Conservation (phyloP, 192 early-diverging fungal species). For the Coemansia sp. region DNA sequence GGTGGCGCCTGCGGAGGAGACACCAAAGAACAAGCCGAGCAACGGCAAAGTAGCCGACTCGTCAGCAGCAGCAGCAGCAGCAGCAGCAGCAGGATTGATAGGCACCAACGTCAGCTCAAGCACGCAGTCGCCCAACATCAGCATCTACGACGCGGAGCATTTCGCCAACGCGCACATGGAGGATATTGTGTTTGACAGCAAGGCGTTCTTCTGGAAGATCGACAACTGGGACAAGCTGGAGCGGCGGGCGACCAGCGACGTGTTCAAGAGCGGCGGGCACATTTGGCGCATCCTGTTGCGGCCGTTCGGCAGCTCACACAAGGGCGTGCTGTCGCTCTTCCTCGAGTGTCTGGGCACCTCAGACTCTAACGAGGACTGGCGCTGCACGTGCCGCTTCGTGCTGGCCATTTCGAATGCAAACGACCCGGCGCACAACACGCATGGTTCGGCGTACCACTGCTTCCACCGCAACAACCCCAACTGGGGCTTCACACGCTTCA, state of each 20-base stretch:
- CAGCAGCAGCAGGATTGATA: background rate
- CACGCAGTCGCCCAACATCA: conserved; percentile 29
- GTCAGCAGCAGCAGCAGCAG: conserved; percentile 5
- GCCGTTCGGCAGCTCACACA: conserved; percentile 82
- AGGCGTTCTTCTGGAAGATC: conserved; percentile 55
- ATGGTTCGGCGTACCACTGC: conserved; percentile 80
- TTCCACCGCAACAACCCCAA: conserved; percentile 84
- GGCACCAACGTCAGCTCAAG: conserved; percentile 7
- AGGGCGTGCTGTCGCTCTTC: conserved; percentile 81
- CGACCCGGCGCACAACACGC: conserved; percentile 68
- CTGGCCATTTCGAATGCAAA: conserved; percentile 77
- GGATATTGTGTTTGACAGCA: conserved; percentile 50
- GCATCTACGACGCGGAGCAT: conserved; percentile 49
- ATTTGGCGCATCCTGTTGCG: conserved; percentile 86
- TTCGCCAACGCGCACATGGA: conserved; percentile 52
- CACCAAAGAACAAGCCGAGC: background rate
- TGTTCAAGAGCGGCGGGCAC: conserved; percentile 53
- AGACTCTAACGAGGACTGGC: conserved; percentile 67
- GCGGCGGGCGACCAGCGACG: conserved; percentile 47
- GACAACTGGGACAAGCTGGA: conserved; percentile 53
- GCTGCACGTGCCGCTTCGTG: conserved; percentile 85
- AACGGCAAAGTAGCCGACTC: background rate
- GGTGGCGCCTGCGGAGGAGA: background rate
- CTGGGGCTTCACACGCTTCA: conserved; percentile 95
- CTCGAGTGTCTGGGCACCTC: conserved; percentile 83